Evolutionary conservation across 257 asterid species (phyloP), one percentile per base, ranked within the genome.

Genomic region (Scutellaria barbata): DNA sequence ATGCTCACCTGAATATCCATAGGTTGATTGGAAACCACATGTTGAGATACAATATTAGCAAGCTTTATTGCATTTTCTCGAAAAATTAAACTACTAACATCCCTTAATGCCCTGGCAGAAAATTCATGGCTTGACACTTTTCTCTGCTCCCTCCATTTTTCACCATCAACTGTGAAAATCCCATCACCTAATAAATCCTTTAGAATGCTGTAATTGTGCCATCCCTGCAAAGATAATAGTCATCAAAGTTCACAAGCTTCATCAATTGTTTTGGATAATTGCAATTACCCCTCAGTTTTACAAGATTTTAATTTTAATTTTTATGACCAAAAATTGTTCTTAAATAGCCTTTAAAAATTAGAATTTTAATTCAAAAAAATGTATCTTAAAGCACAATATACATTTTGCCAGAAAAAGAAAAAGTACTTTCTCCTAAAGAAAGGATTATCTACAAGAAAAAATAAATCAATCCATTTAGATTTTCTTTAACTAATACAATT

Each of bases 121-220:
- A 90, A 90, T 66, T 90, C 92, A 37, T 68, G 69, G 82, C 97
- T 90, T 3, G 91, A 72, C 11, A 85, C 53, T 73, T 86, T 88
- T 74, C 96, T 81, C 83, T 86, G 95, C 47, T 88, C 75, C 18
- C 83, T 70, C 97, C 96, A 90, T 72, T 84, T 85, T 1, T 87
- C 88, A 8, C 92, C 96, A 67, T 90, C 97, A 14, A 90, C 94
- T 0, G 88, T 13, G 78, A 90, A 90, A 66, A 90, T 90, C 8
- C 96, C 97, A 20, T 88, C 94, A 0, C 97, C 96, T 56, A 90
- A 62, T 60, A 90, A 77, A 45, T 85, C 90, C 56, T 67, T 80
- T 7, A 86, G 46, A 64, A 76, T 84, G 67, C 39, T 61, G 72
- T 84, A 65, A 68, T 82, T 79, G 74, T 81, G 45, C 79, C 65